These are phyloP conservation scores for Hondaea fermentalgiana DNA, from an alignment of 108 stramenopile genomes.

Conservation along the genomic window DNA sequence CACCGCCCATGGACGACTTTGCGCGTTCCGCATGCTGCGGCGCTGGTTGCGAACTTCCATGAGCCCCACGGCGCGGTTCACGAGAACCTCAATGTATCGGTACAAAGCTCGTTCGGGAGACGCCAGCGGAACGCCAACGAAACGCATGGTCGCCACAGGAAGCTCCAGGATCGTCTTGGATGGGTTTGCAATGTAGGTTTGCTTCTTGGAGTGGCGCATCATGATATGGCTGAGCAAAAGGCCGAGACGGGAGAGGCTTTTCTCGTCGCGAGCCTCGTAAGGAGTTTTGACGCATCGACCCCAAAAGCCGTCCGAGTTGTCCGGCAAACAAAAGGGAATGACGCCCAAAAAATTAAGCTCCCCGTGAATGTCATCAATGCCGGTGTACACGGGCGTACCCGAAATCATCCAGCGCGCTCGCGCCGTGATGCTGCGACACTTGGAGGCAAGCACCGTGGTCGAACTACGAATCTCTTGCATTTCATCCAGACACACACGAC, in stretches of 20 bases:
- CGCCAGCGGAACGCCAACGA: conserved; percentile 42
- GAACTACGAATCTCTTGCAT: conserved; percentile 68
- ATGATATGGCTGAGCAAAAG: conserved; percentile 43
- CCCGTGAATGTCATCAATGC: conserved; percentile 61
- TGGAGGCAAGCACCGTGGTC: conserved; percentile 58
- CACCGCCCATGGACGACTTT: background rate
- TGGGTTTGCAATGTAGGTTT: conserved; percentile 42
- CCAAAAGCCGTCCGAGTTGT: conserved; percentile 68
- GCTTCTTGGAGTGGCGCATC: conserved; percentile 63
- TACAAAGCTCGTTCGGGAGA: conserved; percentile 45
- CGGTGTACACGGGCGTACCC: conserved; percentile 66
- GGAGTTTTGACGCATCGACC: conserved; percentile 49
- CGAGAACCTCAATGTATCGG: too few species aligned
- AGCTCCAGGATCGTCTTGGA: conserved; percentile 34
- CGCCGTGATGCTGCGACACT: conserved; percentile 41
- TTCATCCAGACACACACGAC: conserved; percentile 66
- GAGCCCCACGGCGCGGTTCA: too few species aligned
- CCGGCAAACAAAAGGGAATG: conserved; percentile 57
- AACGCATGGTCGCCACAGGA: conserved; percentile 35
- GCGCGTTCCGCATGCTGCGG: background rate
- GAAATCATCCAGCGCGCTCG: conserved; percentile 62
- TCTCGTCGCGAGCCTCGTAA: conserved; percentile 28
- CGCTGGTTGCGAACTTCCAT: background rate
- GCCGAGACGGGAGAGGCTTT: conserved; percentile 42
- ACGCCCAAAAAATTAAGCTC: conserved; percentile 69